These are phyloP conservation scores for Gremmenia infestans DNA, from an alignment of 2,329 filamentous ascomycete genomes.

Conservation along the genomic window DNA sequence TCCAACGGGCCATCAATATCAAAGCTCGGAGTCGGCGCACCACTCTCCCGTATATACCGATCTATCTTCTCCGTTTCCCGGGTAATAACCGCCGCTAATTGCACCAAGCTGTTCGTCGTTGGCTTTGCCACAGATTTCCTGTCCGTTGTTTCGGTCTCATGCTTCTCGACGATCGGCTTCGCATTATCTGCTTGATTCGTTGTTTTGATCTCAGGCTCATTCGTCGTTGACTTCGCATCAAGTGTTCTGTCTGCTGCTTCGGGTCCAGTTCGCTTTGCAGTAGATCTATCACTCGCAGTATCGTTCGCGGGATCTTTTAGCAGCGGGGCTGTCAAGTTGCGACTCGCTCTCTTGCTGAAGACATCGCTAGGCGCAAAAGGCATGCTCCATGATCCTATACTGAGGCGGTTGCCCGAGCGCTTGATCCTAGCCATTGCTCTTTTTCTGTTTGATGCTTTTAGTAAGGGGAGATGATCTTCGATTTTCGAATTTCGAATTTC, in stretches of 20 bases:
- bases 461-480: no score
- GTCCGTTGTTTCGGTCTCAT: no score
- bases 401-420: conserved; percentile 1
- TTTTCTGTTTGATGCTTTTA: no score
- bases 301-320: not conserved
- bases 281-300: no score
- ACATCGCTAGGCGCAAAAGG: not conserved
- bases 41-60: conserved; percentile 40
- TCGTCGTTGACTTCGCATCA: no score
- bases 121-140: not conserved
- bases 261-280: no score
- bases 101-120: conserved; percentile 35
- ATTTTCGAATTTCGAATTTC: no score
- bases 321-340: not conserved
- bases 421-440: not conserved
- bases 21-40: conserved; percentile 40
- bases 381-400: not conserved
- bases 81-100: conserved; percentile 44
- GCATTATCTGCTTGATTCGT: not conserved
- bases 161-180: not conserved
- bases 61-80: conserved; percentile 47
- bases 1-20: conserved; percentile 40
- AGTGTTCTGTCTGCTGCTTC: no score
- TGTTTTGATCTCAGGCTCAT: no score
- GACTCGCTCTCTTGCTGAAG: not conserved